These are phyloP conservation scores for Heritiera fomes DNA, from an alignment of 345 rosid species.

Conservation along the genomic window DNA sequence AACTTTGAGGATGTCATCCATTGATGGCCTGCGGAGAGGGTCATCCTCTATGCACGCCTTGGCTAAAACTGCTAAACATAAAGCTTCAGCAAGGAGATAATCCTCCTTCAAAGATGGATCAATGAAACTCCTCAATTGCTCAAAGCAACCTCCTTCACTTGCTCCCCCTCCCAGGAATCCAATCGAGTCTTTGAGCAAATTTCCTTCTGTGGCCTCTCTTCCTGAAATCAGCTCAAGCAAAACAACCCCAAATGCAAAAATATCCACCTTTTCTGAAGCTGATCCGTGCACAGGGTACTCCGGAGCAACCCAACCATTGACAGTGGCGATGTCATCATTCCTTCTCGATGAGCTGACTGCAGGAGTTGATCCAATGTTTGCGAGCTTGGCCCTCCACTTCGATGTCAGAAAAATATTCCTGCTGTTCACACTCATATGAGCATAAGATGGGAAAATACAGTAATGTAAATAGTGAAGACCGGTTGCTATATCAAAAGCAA, in stretches of 20 bases:
- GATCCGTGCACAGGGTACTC: conserved; percentile 28
- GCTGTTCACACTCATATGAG: conserved; percentile 41
- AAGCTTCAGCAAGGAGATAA: conserved; percentile 53
- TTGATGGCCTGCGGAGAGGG: conserved; percentile 55
- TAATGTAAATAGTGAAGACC: conserved; percentile 53
- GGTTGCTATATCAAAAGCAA: conserved; percentile 51
- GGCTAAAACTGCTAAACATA: conserved; percentile 57
- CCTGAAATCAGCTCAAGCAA: conserved; percentile 58
- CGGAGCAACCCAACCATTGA: conserved; percentile 31
- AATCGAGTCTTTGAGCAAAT: conserved; percentile 38
- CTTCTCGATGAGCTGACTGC: not conserved
- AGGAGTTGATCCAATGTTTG: conserved; percentile 33
- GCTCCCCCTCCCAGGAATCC: conserved; percentile 45
- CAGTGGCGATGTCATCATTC: not conserved
- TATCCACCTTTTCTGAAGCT: conserved; percentile 44
- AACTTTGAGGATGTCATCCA: conserved; percentile 55
- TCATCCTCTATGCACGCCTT: conserved; percentile 61
- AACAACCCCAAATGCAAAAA: conserved; percentile 50
- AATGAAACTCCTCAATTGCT: conserved; percentile 50
- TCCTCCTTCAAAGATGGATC: conserved; percentile 53
- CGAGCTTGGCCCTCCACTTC: conserved; percentile 57
- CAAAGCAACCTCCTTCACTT: conserved; percentile 55
- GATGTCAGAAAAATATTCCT: conserved; percentile 42
- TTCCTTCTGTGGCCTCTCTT: conserved; percentile 34
- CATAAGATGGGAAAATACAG: conserved; percentile 53